Evolutionary conservation across 2,329 filamentous ascomycete genomes (phyloP).

Genomic region (Colletotrichum liaoningense): DNA sequence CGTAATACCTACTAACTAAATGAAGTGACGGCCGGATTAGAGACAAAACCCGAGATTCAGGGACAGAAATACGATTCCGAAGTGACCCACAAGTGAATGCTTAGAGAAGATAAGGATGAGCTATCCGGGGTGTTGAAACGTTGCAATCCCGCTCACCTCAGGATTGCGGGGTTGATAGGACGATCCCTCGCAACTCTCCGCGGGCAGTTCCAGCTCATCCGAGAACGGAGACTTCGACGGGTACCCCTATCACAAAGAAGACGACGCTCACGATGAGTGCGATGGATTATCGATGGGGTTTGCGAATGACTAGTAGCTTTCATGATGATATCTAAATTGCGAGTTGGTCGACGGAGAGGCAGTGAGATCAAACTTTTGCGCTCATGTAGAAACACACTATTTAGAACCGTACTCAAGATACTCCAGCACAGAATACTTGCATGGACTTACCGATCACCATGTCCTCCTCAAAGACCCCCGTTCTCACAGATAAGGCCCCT

Average conservation of each 20-base stretch:
- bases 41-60: background rate
- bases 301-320: background rate
- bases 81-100: background rate
- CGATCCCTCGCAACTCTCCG: conserved; percentile 1
- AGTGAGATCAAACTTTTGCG: background rate
- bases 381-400: background rate
- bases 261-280: background rate
- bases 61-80: background rate
- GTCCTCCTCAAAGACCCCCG: conserved; percentile 45
- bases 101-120: background rate
- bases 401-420: background rate
- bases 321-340: background rate
- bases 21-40: background rate
- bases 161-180: conserved; percentile 11
- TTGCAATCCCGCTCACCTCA: background rate
- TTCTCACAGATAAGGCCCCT: conserved; percentile 54
- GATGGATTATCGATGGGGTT: background rate
- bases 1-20: background rate
- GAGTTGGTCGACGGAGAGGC: background rate
- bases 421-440: background rate
- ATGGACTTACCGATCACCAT: background rate
- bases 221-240: background rate
- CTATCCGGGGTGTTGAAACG: background rate
- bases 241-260: background rate
- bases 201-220: background rate